Evolutionary conservation across 2,329 filamentous ascomycete species (phyloP).

Genomic region (Cryphonectria naterciae): DNA sequence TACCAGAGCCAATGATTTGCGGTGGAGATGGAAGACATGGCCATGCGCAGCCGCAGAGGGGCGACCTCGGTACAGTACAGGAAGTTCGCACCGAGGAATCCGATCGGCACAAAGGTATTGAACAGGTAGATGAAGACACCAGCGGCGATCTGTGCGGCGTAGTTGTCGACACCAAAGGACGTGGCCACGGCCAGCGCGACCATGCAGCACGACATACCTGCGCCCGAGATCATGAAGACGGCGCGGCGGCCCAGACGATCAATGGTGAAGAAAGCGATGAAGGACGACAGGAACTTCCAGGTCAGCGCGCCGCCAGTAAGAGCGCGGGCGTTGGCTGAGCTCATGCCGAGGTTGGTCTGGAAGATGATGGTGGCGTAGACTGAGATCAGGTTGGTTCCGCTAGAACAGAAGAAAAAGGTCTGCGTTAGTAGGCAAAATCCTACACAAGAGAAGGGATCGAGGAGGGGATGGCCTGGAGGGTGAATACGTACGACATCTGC

Average conservation of each 20-base stretch:
- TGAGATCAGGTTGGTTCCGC: conserved; percentile 51
- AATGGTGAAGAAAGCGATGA: conserved; percentile 54
- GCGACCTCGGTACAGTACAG: conserved; percentile 63
- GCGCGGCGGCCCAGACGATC: conserved; percentile 54
- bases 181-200: conserved; percentile 55
- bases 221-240: conserved; percentile 56
- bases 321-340: conserved; percentile 43
- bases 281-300: conserved; percentile 59
- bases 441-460: not conserved
- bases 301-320: conserved; percentile 55
- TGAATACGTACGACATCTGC: conserved; percentile 45
- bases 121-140: conserved; percentile 63
- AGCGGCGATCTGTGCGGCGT: conserved; percentile 52
- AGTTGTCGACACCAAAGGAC: conserved; percentile 50
- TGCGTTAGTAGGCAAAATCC: not conserved
- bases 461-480: conserved; percentile 19
- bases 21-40: conserved; percentile 60
- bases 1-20: conserved; percentile 57
- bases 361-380: conserved; percentile 50
- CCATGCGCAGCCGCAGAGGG: conserved; percentile 54
- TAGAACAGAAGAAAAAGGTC: not conserved
- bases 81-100: conserved; percentile 63
- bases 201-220: conserved; percentile 60
- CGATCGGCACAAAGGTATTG: conserved; percentile 64
- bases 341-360: conserved; percentile 46